Conservation (phyloP, 768 basidiomycete species). For the Mycena polygramma region DNA sequence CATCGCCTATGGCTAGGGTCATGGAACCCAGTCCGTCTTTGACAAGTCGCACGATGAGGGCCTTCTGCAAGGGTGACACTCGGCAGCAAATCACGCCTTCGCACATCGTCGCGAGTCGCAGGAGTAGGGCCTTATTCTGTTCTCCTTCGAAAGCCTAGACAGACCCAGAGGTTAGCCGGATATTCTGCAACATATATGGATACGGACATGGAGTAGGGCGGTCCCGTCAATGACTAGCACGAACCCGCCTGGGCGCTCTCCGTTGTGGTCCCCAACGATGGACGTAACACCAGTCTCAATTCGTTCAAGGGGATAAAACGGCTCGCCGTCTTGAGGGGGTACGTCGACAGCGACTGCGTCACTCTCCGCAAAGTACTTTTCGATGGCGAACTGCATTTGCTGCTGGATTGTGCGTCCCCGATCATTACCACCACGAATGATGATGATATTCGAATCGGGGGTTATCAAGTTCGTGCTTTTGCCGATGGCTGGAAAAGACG, state of each 20-base stretch:
- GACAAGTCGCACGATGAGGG: conserved; percentile 91
- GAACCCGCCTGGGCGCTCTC: conserved; percentile 91
- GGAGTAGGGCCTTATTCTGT: conserved; percentile 77
- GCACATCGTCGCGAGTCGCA: conserved; percentile 88
- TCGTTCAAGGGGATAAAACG: conserved; percentile 60
- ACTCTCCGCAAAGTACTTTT: conserved; percentile 88
- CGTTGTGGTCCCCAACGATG: conserved; percentile 90
- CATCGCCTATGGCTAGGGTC: conserved; percentile 98
- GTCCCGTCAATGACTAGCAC: conserved; percentile 93
- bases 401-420: conserved; percentile 75
- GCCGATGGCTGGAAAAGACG: conserved; percentile 79
- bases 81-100: conserved; percentile 98
- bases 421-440: conserved; percentile 84
- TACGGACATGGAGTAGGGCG: conserved; percentile 76
- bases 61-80: conserved; percentile 97
- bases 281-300: conserved; percentile 80
- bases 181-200: not conserved
- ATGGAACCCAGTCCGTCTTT: conserved; percentile 93
- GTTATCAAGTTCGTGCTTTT: conserved; percentile 96
- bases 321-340: conserved; percentile 57
- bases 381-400: conserved; percentile 85
- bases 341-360: conserved; percentile 43
- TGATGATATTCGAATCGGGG: conserved; percentile 91
- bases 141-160: conserved; percentile 79
- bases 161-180: not conserved